A percentile compares a stretch with the other conserved stretches of the same genome.
phyloP scores from a whole-genome alignment of 106 monocot genomes.

The Amphibolis antarctica region DNA sequence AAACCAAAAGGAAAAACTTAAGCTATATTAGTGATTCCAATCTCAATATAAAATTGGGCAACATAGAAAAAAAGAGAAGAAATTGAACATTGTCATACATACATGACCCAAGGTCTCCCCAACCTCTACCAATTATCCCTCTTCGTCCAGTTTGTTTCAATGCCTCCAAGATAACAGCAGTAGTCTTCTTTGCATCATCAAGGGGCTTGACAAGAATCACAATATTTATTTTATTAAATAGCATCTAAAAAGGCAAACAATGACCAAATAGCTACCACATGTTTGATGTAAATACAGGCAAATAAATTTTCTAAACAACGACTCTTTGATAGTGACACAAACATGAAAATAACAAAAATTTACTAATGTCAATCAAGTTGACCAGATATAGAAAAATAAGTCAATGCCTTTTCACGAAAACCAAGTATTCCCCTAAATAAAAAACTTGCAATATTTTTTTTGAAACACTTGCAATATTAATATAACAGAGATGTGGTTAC shows the following conservation, averaged over 20 bases:
- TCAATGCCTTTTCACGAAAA: no score
- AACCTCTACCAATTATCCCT: constrained; percentile 81
- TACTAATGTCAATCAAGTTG: background rate
- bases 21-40: no score
- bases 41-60: no score
- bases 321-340: background rate
- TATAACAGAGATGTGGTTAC: no score
- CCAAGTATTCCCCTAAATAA: no score
- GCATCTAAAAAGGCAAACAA: background rate
- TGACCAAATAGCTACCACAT: background rate
- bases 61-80: background rate
- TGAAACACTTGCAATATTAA: no score
- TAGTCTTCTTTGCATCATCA: constrained; percentile 59
- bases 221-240: background rate
- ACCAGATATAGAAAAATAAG: background rate
- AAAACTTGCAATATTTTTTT: no score
- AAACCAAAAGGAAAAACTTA: no score
- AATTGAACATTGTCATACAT: constrained; percentile 10
- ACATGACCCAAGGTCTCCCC: constrained; percentile 84
- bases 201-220: constrained; percentile 45
- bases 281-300: background rate
- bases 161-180: constrained; percentile 58
- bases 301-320: background rate
- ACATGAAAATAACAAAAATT: background rate
- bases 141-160: constrained; percentile 78